A percentile compares a stretch with the other conserved stretches of the same genome.
Conservation (phyloP, 179 eudicot species). For the Amaranthus tricolor region DNA sequence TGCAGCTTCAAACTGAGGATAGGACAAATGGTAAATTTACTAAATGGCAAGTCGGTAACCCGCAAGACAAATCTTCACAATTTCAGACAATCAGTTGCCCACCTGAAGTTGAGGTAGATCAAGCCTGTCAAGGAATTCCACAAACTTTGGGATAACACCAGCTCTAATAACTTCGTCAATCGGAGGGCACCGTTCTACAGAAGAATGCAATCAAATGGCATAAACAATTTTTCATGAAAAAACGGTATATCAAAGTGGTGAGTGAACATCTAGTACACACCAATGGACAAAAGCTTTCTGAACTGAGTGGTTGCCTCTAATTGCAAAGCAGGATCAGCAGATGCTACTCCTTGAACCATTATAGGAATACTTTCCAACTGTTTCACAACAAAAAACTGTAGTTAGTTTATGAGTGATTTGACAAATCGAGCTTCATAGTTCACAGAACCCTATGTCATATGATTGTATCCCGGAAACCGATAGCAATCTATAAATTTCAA, state of each 20-base stretch:
- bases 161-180: conserved; percentile 81
- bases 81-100: conserved; percentile 16
- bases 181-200: conserved; percentile 76
- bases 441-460: neutral
- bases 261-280: conserved; percentile 28
- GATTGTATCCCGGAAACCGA: neutral
- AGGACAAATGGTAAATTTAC: conserved; percentile 2
- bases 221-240: conserved; percentile 5
- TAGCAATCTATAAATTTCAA: neutral
- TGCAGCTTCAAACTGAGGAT: conserved; percentile 64
- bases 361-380: conserved; percentile 80
- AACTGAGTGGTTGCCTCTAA: conserved; percentile 81
- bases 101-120: conserved; percentile 90
- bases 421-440: neutral
- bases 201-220: conserved; percentile 14
- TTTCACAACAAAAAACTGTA: conserved; percentile 20
- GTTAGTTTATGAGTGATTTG: neutral
- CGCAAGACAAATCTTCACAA: neutral
- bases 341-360: conserved; percentile 81
- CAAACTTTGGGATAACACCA: conserved; percentile 82
- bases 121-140: conserved; percentile 71
- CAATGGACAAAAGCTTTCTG: conserved; percentile 73
- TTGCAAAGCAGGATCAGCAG: conserved; percentile 72
- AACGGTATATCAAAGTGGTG: neutral
- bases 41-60: neutral